phyloP scores from a whole-genome alignment of 2,329 filamentous ascomycete genomes.

The Tolypocladium ovalisporum region DNA sequence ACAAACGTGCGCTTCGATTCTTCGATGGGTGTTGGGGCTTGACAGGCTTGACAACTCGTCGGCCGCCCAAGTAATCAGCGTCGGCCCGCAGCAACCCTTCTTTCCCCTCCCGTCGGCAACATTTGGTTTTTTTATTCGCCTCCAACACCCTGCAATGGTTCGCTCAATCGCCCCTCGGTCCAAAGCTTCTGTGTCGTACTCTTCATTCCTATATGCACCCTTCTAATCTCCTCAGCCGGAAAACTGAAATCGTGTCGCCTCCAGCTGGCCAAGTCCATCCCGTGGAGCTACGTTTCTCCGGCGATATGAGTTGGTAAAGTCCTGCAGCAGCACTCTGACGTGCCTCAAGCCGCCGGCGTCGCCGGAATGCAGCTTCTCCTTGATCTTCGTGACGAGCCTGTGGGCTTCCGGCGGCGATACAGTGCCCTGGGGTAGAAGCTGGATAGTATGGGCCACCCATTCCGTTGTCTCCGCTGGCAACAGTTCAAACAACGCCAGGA shows the following conservation, averaged over 20 bases:
- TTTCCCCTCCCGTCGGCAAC: not conserved
- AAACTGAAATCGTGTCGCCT: conserved; percentile 82
- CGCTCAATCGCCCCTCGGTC: not conserved
- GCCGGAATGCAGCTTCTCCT: conserved; percentile 60
- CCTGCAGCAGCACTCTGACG: conserved; percentile 77
- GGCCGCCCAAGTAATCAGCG: not conserved
- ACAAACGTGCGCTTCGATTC: not conserved
- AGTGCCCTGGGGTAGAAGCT: conserved; percentile 71
- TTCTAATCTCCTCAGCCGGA: conserved; percentile 18
- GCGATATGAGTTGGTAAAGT: conserved; percentile 93
- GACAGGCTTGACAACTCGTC: not conserved
- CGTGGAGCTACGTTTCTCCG: conserved; percentile 90
- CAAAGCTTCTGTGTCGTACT: not conserved
- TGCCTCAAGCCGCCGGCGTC: conserved; percentile 54
- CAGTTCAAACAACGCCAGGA: conserved; percentile 81
- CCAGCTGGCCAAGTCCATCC: conserved; percentile 78
- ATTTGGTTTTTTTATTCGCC: not conserved
- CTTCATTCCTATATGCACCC: conserved; percentile 1
- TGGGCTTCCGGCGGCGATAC: conserved; percentile 72
- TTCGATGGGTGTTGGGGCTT: not conserved
- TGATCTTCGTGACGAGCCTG: conserved; percentile 69
- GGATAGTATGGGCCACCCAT: conserved; percentile 79
- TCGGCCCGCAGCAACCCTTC: not conserved
- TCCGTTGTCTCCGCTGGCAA: conserved; percentile 66
- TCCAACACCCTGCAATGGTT: conserved; percentile 1